phyloP scores from a whole-genome alignment of 345 rosid genomes.

The Erysimum cheiranthoides region DNA sequence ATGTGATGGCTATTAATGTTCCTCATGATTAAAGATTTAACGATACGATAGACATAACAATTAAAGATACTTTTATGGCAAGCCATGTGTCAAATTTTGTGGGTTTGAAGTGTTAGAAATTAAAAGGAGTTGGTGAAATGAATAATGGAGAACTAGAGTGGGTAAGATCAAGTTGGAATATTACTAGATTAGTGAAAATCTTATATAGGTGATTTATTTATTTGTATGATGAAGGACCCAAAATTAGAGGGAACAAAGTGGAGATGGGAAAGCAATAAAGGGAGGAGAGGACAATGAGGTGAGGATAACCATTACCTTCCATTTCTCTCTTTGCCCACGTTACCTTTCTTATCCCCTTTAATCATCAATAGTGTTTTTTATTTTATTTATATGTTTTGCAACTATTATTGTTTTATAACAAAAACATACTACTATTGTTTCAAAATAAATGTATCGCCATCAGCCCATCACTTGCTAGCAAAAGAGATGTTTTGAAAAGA shows the following conservation, averaged over 20 bases:
- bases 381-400: no score
- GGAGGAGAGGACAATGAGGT: slow-evolving; percentile 36
- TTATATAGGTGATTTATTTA: not conserved
- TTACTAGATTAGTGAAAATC: slow-evolving; percentile 27
- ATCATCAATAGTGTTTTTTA: not conserved
- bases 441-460: not conserved
- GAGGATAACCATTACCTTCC: slow-evolving; percentile 40
- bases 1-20: slow-evolving; percentile 9
- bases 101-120: not conserved
- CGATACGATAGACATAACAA: slow-evolving; percentile 11
- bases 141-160: not conserved
- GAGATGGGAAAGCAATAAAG: slow-evolving; percentile 41
- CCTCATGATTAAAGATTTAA: not conserved
- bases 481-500: not conserved
- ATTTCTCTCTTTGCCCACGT: slow-evolving; percentile 42
- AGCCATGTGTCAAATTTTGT: slow-evolving; percentile 12
- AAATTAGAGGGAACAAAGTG: slow-evolving; percentile 43
- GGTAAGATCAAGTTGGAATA: slow-evolving; percentile 9
- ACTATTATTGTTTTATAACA: slow-evolving; percentile 6
- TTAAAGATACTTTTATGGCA: not conserved
- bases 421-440: not conserved
- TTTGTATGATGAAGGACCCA: not conserved
- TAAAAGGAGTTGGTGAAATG: not conserved
- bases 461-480: not conserved
- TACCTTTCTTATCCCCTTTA: slow-evolving; percentile 33